Percentiles rank a stretch among this genome's conserved stretches.
These are phyloP conservation scores for Saccharomycopsis synnaedendra DNA, from an alignment of 805 yeast species.

Conservation along the genomic window DNA sequence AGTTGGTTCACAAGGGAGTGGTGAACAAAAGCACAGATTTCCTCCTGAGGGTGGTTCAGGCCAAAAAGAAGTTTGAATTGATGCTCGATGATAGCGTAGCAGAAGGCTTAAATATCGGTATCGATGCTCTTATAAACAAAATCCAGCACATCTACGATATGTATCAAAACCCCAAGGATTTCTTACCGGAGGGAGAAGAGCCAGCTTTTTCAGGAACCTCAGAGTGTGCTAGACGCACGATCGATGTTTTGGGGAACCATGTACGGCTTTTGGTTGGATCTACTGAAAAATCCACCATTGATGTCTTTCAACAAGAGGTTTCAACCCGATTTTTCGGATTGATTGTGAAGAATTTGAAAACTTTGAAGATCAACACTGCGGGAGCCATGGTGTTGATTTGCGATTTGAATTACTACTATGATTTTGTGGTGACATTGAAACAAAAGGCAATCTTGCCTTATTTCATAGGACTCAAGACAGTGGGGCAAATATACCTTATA, in stretches of 20 bases:
- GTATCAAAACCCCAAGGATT: slow-evolving; percentile 49
- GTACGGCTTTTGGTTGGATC: slow-evolving; percentile 65
- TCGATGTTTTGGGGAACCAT: slow-evolving; percentile 56
- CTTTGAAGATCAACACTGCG: slow-evolving; percentile 56
- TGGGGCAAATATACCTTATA: slow-evolving; percentile 76
- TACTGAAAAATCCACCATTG: slow-evolving; percentile 79
- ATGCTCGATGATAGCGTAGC: slow-evolving; percentile 84
- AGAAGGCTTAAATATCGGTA: slow-evolving; percentile 84
- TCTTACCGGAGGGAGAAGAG: slow-evolving; percentile 32
- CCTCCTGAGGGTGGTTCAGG: slow-evolving; percentile 62
- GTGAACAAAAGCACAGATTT: slow-evolving; percentile 69
- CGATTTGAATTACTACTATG: slow-evolving; percentile 71
- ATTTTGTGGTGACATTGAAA: slow-evolving; percentile 51
- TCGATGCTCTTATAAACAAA: slow-evolving; percentile 77
- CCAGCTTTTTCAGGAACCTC: neutral
- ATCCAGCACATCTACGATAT: slow-evolving; percentile 51
- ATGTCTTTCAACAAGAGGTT: slow-evolving; percentile 88
- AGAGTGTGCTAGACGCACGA: slow-evolving; percentile 45
- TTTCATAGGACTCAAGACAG: slow-evolving; percentile 68
- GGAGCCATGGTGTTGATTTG: slow-evolving; percentile 80
- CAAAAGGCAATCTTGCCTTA: slow-evolving; percentile 64
- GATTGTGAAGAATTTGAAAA: slow-evolving; percentile 66
- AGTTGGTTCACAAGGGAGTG: slow-evolving; percentile 41
- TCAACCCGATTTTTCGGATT: slow-evolving; percentile 76
- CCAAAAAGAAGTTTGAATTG: slow-evolving; percentile 72